These are phyloP conservation scores for Ploettnerulaceae sp. DNA, from an alignment of 2,329 filamentous ascomycete species.

Conservation along the genomic window DNA sequence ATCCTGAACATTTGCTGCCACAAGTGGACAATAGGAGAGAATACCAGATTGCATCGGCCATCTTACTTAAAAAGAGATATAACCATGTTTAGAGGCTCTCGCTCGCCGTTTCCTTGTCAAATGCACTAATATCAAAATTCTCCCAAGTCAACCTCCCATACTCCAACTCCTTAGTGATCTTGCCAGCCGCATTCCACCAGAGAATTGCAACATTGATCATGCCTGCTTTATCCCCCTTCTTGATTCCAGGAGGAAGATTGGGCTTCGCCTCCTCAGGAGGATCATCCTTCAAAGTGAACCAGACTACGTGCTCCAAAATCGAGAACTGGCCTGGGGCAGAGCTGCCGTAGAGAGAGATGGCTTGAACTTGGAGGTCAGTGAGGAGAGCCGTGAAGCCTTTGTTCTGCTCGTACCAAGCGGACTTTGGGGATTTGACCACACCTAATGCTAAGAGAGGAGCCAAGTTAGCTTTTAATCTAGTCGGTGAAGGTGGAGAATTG, in stretches of 20 bases:
- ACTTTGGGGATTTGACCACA: background rate
- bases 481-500: too few relatives aligned
- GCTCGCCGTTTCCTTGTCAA: too few relatives aligned
- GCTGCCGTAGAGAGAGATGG: background rate
- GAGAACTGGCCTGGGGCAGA: background rate
- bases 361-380: background rate
- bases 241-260: background rate
- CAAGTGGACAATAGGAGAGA: too few relatives aligned
- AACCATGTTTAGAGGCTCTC: too few relatives aligned
- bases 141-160: slow-evolving; percentile 23
- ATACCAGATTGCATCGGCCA: too few relatives aligned
- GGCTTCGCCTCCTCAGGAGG: background rate
- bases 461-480: too few relatives aligned
- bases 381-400: background rate
- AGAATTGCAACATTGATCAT: background rate
- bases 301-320: background rate
- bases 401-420: background rate
- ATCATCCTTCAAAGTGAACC: background rate
- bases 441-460: background rate
- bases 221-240: background rate
- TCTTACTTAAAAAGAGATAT: too few relatives aligned
- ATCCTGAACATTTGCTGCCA: too few relatives aligned
- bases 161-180: background rate
- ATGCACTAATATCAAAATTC: background rate
- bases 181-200: background rate